Evolutionary conservation across 208 protist genomes (phyloP), one percentile per base, ranked within the genome.

Genomic region (Acanthamoeba quina): DNA sequence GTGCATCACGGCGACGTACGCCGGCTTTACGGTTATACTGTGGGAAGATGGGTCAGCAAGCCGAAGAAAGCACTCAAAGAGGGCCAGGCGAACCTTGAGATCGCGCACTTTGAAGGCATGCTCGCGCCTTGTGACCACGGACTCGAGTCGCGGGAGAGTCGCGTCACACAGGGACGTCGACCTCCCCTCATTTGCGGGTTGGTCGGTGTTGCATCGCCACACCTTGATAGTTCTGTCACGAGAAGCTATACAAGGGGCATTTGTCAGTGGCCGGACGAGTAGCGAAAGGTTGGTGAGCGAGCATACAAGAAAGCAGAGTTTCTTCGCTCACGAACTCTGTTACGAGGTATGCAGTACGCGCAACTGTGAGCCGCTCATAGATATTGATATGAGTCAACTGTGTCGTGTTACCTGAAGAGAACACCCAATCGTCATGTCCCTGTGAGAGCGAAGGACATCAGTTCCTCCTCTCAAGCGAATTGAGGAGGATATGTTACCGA

Each of bases 381-480:
- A 29, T 15, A 37, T 41, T 37, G 54, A 10, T 34, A 49, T 56
- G 37, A 60, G 76, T 19, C 24, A 1, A 10, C 5, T 13, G 41
- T 86, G 60, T 13, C 60, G 19, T 29, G 60, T 68, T 47, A 86
- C 78, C 41, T 11, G 78, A 44, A 6, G 78, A n/a, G 26, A 86
- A 86, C 17, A 86, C 78, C 78, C 78, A 86, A 49, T 86, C 78
- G n/a, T 31, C 31, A 44, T 86, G 78, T 13, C 78, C 78, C 78
- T 86, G 41, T 26, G 17, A 86, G 29, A 9, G 41, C 10, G 15
- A 86, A n/a, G 4, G 19, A 34, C 5, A 44, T 44, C 2, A 31
- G 26, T 80, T 15, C 29, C 24, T 13, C 10, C 10, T 21, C 21
- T 49, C 9, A 29, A 19, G 31, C 52, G 13, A 34, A 52, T 49